Evolutionary conservation across 2,329 filamentous ascomycete genomes (phyloP), one percentile per base, ranked within the genome.

Genomic region (Hypoxylon sp.): DNA sequence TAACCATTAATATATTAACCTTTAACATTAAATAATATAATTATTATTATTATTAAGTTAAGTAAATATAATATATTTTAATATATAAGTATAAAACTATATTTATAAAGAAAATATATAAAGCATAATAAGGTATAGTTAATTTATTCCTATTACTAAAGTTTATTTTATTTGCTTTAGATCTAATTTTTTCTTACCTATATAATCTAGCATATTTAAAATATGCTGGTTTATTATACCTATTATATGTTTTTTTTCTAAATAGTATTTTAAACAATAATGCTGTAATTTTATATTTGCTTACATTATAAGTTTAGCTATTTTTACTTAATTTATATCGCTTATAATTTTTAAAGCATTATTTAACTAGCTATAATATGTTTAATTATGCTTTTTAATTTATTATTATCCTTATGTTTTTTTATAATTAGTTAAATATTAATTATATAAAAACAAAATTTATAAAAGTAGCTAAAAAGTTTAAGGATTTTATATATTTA

Each of bases 181-280:
- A 51, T 24, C 38, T 51, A 51, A 51, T 51, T n/a, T 26, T 51
- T 24, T 24, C 7, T 24, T 7, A 9, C 12, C 26, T 38, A 36
- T 51, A 36, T 26, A 38, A 51, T 51, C 16, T 51, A 24, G 26
- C 22, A 36, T 24, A 51, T 51, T 51, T 36, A 24, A 51, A 51
- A 36, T 51, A 51, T 36, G 38, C 6, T 51, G 24, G 24, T 3
- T 36, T 38, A 38, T 38, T 38, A 16, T 18, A 38, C 18, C 18
- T 38, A 38, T 16, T 38, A 18, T 18, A 38, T 38, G 3, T 38
- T 38, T 18, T 38, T 16, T 9, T 38, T n/a, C n/a, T n/a, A n/a
- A 18, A 38, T 8, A 3, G 8, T 38, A 38, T 38, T 18, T 18
- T 38, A 18, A 38, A 5, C 8, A 38, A 38, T 38, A 38, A 38